Evolutionary conservation across 2,329 filamentous ascomycete genomes (phyloP).

Genomic region (Thielaviopsis euricoi): DNA sequence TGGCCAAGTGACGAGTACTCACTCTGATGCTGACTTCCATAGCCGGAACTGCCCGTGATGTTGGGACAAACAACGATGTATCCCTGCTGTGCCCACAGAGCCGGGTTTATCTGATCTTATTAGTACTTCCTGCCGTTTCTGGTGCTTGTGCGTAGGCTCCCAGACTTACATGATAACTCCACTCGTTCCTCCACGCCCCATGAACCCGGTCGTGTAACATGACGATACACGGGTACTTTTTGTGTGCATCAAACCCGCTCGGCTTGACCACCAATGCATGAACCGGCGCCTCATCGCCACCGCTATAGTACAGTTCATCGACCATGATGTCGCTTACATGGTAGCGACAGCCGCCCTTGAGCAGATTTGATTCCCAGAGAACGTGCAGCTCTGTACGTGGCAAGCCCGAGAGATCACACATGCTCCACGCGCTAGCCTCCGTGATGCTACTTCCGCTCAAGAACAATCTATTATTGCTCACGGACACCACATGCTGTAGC

Average conservation of each 20-base stretch:
- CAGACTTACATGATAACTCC: constrained; percentile 26
- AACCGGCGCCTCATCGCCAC: constrained; percentile 20
- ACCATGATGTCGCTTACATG: constrained; percentile 22
- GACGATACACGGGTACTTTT: constrained; percentile 23
- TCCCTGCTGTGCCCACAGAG: constrained; percentile 42
- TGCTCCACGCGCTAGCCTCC: neutral
- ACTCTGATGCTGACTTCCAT: constrained; percentile 26
- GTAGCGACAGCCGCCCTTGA: constrained; percentile 17
- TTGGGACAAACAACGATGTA: constrained; percentile 44
- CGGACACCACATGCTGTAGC: neutral
- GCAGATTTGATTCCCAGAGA: neutral
- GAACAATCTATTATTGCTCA: neutral
- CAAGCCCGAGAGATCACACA: neutral
- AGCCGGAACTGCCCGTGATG: constrained; percentile 40
- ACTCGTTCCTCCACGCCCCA: constrained; percentile 33
- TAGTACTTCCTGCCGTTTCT: neutral
- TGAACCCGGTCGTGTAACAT: constrained; percentile 26
- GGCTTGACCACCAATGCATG: constrained; percentile 26
- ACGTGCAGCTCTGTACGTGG: neutral
- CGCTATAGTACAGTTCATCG: constrained; percentile 25
- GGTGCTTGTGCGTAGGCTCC: neutral
- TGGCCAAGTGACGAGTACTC: neutral
- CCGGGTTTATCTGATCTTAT: constrained; percentile 31
- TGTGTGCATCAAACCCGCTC: constrained; percentile 20
- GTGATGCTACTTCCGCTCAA: neutral